Evolutionary conservation across 176 grass and related monocot species (phyloP), one percentile per base, ranked within the genome.

Genomic region (Coix lacrymajobi): DNA sequence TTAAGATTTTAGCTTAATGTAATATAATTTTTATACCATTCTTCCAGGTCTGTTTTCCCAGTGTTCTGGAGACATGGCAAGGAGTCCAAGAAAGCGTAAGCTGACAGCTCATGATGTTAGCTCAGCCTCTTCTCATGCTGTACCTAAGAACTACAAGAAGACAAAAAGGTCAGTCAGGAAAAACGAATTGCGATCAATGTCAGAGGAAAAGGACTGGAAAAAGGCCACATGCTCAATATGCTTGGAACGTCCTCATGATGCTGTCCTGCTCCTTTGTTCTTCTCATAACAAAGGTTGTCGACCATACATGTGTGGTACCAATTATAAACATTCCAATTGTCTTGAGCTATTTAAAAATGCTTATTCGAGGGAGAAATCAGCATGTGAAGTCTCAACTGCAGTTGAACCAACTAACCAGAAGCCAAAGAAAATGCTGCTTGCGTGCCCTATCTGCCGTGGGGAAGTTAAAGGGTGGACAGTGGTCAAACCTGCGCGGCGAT

Each of bases 281-380:
- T 98, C 89, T 65, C 84, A 98, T 74, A 84, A 82, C 76, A 95
- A 95, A 39, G 92, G 92, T 56, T 98, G 96, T 75, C 91, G 91
- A 24, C 91, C 91, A 57, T 98, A 94, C 73, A 98, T 95, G 96
- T 98, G 96, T 82, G 91, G 71, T 30, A 98, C 92, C 30, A 87
- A 85, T 45, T 79, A 71, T 80, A 83, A 90, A 13, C 91, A 88
- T 77, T 98, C 96, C 37, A 98, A 98, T 79, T 98, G 91, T 68
- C 91, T 98, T 41, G 86, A 89, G 16, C 91, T 93, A 79, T 98
- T 87, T 78, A 93, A 84, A 81, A 95, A 87, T 76, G 89, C 89
- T 80, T 89, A 94, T 76, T 37, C 66, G 17, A 85, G 77, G 83
- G 89, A 82, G 52, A 89, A 79, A 38, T 24, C 64, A 33, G 40